Evolutionary conservation across 2,329 filamentous ascomycete species (phyloP).

Genomic region (Neonectria magnoliae): DNA sequence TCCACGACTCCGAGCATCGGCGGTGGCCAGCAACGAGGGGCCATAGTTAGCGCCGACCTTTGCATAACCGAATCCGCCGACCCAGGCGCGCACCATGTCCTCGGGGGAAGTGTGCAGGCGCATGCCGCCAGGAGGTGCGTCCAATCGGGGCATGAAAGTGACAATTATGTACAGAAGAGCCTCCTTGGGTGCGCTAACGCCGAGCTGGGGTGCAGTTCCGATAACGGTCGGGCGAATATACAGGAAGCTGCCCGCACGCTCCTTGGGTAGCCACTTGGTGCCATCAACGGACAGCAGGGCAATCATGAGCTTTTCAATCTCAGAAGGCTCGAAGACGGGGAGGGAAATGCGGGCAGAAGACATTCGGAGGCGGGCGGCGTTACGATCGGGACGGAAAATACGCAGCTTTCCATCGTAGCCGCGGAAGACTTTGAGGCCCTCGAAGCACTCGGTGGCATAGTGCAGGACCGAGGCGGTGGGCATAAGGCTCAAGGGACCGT

Average conservation of each 20-base stretch:
- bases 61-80: slow-evolving; percentile 89
- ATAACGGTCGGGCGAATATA: slow-evolving; percentile 92
- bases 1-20: slow-evolving; percentile 76
- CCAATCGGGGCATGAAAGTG: slow-evolving; percentile 68
- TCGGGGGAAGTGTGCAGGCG: slow-evolving; percentile 81
- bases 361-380: slow-evolving; percentile 72
- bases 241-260: slow-evolving; percentile 74
- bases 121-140: slow-evolving; percentile 66
- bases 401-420: slow-evolving; percentile 79
- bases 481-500: slow-evolving; percentile 80
- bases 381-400: slow-evolving; percentile 80
- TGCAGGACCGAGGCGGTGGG: slow-evolving; percentile 85
- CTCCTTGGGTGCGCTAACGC: slow-evolving; percentile 81
- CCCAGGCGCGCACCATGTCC: slow-evolving; percentile 91
- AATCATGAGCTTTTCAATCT: slow-evolving; percentile 79
- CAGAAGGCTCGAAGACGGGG: slow-evolving; percentile 74
- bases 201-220: slow-evolving; percentile 81
- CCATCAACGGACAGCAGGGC: slow-evolving; percentile 79
- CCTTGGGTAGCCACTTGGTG: slow-evolving; percentile 80
- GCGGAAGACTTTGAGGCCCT: slow-evolving; percentile 84
- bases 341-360: slow-evolving; percentile 75
- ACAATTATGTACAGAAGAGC: slow-evolving; percentile 90
- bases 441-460: slow-evolving; percentile 93
- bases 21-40: slow-evolving; percentile 80
- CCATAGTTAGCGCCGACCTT: slow-evolving; percentile 97